These are phyloP conservation scores for Suillus paluster DNA, from an alignment of 768 basidiomycete species.

Conservation along the genomic window DNA sequence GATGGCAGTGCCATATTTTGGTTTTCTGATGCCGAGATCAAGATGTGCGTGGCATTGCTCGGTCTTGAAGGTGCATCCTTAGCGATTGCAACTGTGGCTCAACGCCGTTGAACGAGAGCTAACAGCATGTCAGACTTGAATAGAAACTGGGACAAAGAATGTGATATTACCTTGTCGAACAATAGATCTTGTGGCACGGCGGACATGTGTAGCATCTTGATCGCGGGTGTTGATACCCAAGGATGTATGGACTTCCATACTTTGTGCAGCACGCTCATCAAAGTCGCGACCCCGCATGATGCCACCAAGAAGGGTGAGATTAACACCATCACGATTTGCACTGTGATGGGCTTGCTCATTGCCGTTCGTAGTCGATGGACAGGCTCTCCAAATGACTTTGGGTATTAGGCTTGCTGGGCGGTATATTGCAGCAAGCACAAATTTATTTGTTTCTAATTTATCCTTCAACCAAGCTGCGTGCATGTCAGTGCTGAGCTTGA, in stretches of 20 bases:
- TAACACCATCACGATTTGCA: conserved; percentile 27
- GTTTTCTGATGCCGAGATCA: too few species aligned
- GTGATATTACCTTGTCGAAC: neutral
- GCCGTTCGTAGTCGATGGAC: conserved; percentile 25
- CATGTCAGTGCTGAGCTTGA: neutral
- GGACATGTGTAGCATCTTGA: neutral
- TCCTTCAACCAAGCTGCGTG: conserved; percentile 33
- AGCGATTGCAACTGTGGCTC: neutral
- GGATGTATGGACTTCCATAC: neutral
- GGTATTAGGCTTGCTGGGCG: conserved; percentile 32
- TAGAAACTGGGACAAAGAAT: neutral
- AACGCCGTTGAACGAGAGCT: neutral
- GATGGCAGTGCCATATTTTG: too few species aligned
- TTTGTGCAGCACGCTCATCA: conserved; percentile 49
- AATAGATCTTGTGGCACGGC: neutral
- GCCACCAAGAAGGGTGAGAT: conserved; percentile 29
- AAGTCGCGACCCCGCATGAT: conserved; percentile 23
- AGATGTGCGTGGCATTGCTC: neutral
- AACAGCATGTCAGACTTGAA: neutral
- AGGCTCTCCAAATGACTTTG: conserved; percentile 27
- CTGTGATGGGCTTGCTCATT: conserved; percentile 30
- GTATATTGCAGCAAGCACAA: conserved; percentile 30
- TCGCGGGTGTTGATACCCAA: conserved; percentile 1
- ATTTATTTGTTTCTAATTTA: conserved; percentile 18
- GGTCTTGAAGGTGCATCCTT: neutral